phyloP scores from a whole-genome alignment of 352 stramenopile genomes.

The Phytophthora multivora region DNA sequence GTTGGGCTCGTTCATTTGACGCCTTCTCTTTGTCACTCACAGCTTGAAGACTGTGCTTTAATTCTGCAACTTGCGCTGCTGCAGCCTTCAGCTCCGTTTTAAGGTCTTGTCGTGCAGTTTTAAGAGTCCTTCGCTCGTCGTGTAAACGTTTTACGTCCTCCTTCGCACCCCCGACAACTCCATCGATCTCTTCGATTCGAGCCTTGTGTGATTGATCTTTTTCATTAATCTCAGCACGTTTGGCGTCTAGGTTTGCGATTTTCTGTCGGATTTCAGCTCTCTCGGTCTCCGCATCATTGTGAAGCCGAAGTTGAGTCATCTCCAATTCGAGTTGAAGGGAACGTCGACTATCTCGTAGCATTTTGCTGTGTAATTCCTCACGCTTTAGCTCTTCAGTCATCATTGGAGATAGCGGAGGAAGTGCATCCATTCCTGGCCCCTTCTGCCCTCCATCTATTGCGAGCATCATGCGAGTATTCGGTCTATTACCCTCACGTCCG shows the following conservation, averaged over 20 bases:
- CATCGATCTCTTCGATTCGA: slow-evolving; percentile 69
- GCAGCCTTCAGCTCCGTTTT: slow-evolving; percentile 50
- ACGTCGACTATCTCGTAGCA: slow-evolving; percentile 38
- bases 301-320: slow-evolving; percentile 23
- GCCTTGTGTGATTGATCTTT: slow-evolving; percentile 45
- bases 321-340: slow-evolving; percentile 33
- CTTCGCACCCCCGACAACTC: slow-evolving; percentile 34
- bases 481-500: slow-evolving; percentile 18
- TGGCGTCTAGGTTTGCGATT: slow-evolving; percentile 20
- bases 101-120: slow-evolving; percentile 46
- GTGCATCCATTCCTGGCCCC: slow-evolving; percentile 19
- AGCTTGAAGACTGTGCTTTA: slow-evolving; percentile 29
- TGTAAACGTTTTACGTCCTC: slow-evolving; percentile 27
- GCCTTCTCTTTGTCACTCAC: slow-evolving; percentile 35
- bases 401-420: slow-evolving; percentile 24
- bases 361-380: slow-evolving; percentile 40
- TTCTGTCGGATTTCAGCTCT: slow-evolving; percentile 19
- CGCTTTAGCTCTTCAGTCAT: slow-evolving; percentile 22
- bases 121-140: slow-evolving; percentile 46
- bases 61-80: slow-evolving; percentile 14
- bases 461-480: slow-evolving; percentile 39
- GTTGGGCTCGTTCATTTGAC: slow-evolving; percentile 25
- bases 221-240: slow-evolving; percentile 23
- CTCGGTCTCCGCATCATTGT: slow-evolving; percentile 12
- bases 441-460: slow-evolving; percentile 34